Conservation (phyloP, 2,329 filamentous ascomycete genomes). For the Diplodia intermedia region DNA sequence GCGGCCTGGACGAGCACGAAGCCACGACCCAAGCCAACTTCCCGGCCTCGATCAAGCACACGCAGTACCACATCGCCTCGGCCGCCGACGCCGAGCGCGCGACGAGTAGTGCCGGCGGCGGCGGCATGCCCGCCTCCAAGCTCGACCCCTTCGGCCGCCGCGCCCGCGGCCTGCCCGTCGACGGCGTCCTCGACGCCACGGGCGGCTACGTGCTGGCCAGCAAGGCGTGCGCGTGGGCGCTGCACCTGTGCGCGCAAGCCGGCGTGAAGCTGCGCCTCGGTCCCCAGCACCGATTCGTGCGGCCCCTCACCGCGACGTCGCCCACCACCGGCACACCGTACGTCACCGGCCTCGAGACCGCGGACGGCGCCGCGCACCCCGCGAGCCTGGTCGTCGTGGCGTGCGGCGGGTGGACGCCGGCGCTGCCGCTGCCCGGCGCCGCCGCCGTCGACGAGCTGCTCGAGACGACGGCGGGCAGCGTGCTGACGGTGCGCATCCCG, state of each 20-base stretch:
- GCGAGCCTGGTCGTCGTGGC: slow-evolving; percentile 54
- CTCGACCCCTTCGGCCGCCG: slow-evolving; percentile 28
- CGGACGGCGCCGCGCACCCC: slow-evolving; percentile 50
- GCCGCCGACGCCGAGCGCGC: slow-evolving; percentile 34
- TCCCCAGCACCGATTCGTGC: neutral
- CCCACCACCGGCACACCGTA: neutral
- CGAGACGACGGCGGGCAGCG: slow-evolving; percentile 59
- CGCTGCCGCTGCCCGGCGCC: slow-evolving; percentile 42
- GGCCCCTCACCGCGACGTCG: neutral
- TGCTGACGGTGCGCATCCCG: slow-evolving; percentile 56
- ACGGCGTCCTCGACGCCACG: slow-evolving; percentile 50
- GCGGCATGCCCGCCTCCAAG: slow-evolving; percentile 24
- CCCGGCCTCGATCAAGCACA: slow-evolving; percentile 37
- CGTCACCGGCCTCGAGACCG: slow-evolving; percentile 53
- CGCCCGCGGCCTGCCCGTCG: slow-evolving; percentile 1
- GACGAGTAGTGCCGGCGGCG: neutral
- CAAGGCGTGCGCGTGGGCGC: slow-evolving; percentile 55
- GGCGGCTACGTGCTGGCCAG: slow-evolving; percentile 57
- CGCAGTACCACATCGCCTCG: slow-evolving; percentile 38
- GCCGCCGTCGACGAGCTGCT: slow-evolving; percentile 50
- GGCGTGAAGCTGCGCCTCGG: slow-evolving; percentile 56
- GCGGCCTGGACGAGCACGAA: slow-evolving; percentile 36
- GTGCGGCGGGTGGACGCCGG: slow-evolving; percentile 55
- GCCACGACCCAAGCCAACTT: slow-evolving; percentile 38
- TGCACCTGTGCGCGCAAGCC: slow-evolving; percentile 51